Conservation (phyloP, 148 eudicot genomes). For the Chenopodium album region DNA sequence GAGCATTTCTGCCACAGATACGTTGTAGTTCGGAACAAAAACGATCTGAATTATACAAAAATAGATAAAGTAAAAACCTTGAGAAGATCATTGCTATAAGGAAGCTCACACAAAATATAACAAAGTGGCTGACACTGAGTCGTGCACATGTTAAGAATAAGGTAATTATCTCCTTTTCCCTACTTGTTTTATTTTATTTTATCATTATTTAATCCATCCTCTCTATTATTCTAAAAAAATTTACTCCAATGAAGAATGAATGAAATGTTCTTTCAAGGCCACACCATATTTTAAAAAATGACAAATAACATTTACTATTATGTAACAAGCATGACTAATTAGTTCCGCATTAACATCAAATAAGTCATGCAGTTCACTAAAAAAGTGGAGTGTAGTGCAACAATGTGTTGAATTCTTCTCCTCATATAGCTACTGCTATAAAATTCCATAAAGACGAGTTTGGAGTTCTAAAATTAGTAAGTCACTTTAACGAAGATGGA, state of each 20-base stretch:
- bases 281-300: no score
- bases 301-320: no score
- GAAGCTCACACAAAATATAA: not conserved
- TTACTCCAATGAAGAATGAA: not conserved
- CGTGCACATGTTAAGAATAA: no score
- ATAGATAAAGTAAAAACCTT: slow-evolving; percentile 3
- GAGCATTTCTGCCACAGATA: slow-evolving; percentile 93
- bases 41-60: slow-evolving; percentile 51
- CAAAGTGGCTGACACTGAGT: not conserved
- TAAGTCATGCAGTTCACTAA: not conserved
- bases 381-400: not conserved
- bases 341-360: not conserved
- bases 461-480: not conserved
- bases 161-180: no score
- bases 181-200: not conserved
- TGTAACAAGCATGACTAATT: not conserved
- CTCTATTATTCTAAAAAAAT: not conserved
- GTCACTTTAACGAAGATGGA: not conserved
- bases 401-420: no score
- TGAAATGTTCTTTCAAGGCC: not conserved
- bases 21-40: slow-evolving; percentile 96
- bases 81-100: not conserved
- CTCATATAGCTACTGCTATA: not conserved
- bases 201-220: not conserved
- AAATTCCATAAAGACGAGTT: not conserved